Percentiles rank a stretch among this genome's conserved stretches.
These are phyloP conservation scores for Lecanicillium sp. DNA, from an alignment of 2,329 filamentous ascomycete genomes.

Conservation along the genomic window DNA sequence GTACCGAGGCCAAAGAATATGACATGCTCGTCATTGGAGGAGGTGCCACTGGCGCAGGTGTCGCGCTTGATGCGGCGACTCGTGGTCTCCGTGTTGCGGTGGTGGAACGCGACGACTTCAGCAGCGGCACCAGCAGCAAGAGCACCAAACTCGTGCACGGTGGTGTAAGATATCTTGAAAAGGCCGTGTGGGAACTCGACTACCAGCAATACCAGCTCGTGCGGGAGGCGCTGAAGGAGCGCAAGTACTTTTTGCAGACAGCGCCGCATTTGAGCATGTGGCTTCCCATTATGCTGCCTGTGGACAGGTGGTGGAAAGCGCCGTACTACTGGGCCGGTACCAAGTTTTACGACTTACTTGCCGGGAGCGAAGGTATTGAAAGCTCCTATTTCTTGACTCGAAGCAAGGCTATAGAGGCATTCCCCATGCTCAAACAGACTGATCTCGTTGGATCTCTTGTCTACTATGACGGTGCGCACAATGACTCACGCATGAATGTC, in stretches of 20 bases:
- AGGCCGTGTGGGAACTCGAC: slow-evolving; percentile 68
- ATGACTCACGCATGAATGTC: slow-evolving; percentile 88
- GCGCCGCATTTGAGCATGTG: slow-evolving; percentile 66
- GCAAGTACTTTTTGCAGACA: slow-evolving; percentile 67
- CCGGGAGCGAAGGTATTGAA: slow-evolving; percentile 80
- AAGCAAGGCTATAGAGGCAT: slow-evolving; percentile 78
- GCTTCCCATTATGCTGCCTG: slow-evolving; percentile 68
- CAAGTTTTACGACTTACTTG: slow-evolving; percentile 79
- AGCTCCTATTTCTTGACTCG: slow-evolving; percentile 82
- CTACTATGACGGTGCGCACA: slow-evolving; percentile 88
- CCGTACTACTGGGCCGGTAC: slow-evolving; percentile 71
- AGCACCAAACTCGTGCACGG: slow-evolving; percentile 73
- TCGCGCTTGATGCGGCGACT: slow-evolving; percentile 64
- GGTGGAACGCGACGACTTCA: slow-evolving; percentile 67
- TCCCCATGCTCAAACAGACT: slow-evolving; percentile 79
- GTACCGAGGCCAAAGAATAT: slow-evolving; percentile 39
- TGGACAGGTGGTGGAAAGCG: slow-evolving; percentile 70
- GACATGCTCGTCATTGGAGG: slow-evolving; percentile 64
- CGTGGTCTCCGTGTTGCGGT: slow-evolving; percentile 63
- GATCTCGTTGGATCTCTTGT: slow-evolving; percentile 74
- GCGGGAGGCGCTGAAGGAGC: slow-evolving; percentile 63
- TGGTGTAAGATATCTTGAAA: slow-evolving; percentile 66
- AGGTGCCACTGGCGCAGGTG: slow-evolving; percentile 62
- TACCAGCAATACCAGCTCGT: slow-evolving; percentile 66
- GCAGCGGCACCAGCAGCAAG: slow-evolving; percentile 65